Conservation (phyloP, 805 yeast species). For the Metschnikowia aberdeeniae region DNA sequence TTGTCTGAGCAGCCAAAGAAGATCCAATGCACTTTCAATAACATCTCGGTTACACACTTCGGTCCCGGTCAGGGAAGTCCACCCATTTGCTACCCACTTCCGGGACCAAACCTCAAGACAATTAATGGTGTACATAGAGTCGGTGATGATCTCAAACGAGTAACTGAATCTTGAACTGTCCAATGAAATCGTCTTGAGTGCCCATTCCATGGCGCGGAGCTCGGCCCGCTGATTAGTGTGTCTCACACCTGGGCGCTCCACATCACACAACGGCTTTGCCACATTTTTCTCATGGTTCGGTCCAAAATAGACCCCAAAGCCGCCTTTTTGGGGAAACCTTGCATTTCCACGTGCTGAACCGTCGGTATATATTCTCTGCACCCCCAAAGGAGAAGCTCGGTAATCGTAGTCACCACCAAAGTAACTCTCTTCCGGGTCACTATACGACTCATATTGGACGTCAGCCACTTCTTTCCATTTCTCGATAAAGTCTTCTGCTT, state of each 20-base stretch:
- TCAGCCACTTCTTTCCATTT: no score
- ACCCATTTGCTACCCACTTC: slow-evolving; percentile 56
- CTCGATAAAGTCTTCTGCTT: slow-evolving; percentile 41
- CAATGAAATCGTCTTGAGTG: slow-evolving; percentile 45
- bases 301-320: slow-evolving; percentile 77
- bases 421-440: no score
- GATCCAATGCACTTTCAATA: slow-evolving; percentile 30
- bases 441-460: no score
- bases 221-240: slow-evolving; percentile 86
- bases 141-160: slow-evolving; percentile 51
- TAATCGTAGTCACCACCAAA: no score
- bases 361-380: slow-evolving; percentile 56
- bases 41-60: slow-evolving; percentile 52
- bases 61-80: slow-evolving; percentile 42
- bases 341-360: slow-evolving; percentile 74
- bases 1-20: slow-evolving; percentile 32
- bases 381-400: no score
- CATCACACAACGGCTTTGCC: slow-evolving; percentile 46
- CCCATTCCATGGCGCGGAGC: slow-evolving; percentile 59
- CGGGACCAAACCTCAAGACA: slow-evolving; percentile 54
- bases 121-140: slow-evolving; percentile 64
- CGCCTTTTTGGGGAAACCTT: slow-evolving; percentile 38
- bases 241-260: slow-evolving; percentile 15
- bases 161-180: slow-evolving; percentile 8
- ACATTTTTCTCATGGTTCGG: slow-evolving; percentile 49